Conservation (phyloP, 768 basidiomycete species). For the Boletus vinaceobasis region DNA sequence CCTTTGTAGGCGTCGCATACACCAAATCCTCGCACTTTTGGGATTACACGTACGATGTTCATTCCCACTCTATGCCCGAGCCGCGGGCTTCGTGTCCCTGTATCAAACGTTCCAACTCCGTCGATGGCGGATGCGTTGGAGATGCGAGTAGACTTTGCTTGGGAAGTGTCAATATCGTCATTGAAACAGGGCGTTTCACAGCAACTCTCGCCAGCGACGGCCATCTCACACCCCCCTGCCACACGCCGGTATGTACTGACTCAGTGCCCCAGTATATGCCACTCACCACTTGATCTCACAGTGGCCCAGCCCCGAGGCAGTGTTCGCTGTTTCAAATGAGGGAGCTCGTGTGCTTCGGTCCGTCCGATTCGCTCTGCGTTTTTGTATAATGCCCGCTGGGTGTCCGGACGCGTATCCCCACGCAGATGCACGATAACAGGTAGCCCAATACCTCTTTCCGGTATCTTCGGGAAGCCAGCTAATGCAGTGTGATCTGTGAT, state of each 20-base stretch:
- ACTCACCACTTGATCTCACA: neutral
- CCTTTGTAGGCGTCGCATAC: constrained; percentile 1
- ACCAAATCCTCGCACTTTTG: constrained; percentile 1
- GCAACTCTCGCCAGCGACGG: neutral
- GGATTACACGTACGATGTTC: constrained; percentile 11
- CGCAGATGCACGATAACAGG: constrained; percentile 10
- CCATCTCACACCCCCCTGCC: neutral
- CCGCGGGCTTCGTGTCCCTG: constrained; percentile 12
- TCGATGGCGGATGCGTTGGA: constrained; percentile 26
- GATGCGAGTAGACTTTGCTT: constrained; percentile 7
- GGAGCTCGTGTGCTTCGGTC: constrained; percentile 3
- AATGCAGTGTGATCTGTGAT: constrained; percentile 25
- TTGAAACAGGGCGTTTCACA: neutral
- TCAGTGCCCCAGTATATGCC: neutral
- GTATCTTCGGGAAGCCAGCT: constrained; percentile 18
- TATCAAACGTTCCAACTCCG: constrained; percentile 13
- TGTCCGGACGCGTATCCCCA: constrained; percentile 3
- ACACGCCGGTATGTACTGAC: neutral
- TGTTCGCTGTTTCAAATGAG: constrained; percentile 4
- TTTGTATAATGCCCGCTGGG: constrained; percentile 13
- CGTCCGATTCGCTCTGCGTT: constrained; percentile 3
- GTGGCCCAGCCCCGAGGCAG: constrained; percentile 1
- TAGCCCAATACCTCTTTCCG: constrained; percentile 20
- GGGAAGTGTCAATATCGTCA: constrained; percentile 1
- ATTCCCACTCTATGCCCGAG: constrained; percentile 19